phyloP scores from a whole-genome alignment of 331 rosid species.

The Spiraea crenata region DNA sequence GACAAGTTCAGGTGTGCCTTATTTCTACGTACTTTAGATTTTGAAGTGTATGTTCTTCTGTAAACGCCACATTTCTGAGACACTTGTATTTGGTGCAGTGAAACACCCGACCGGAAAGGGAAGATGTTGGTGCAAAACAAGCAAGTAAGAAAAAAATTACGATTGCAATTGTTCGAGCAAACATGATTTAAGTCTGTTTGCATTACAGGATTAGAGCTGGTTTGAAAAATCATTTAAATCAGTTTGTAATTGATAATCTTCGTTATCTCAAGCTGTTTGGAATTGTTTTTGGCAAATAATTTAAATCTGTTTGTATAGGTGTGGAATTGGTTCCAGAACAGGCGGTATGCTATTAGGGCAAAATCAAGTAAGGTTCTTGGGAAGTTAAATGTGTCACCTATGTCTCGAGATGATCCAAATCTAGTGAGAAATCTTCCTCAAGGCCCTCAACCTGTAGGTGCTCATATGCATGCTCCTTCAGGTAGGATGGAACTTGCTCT shows the following conservation, averaged over 20 bases:
- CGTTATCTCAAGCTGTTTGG: constrained; percentile 5
- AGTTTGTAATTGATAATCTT: constrained; percentile 32
- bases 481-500: constrained; percentile 41
- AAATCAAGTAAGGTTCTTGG: constrained; percentile 79
- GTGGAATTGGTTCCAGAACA: constrained; percentile 99
- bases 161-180: neutral
- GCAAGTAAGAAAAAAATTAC: constrained; percentile 58
- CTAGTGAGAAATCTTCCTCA: constrained; percentile 65
- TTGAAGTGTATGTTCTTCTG: neutral
- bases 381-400: constrained; percentile 76
- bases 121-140: constrained; percentile 92
- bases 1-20: constrained; percentile 84
- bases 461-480: constrained; percentile 62
- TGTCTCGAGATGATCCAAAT: constrained; percentile 66
- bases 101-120: constrained; percentile 78
- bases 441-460: constrained; percentile 62
- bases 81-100: constrained; percentile 45
- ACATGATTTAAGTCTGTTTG: constrained; percentile 25
- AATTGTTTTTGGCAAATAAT: constrained; percentile 6
- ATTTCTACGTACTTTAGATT: constrained; percentile 10
- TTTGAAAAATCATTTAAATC: constrained; percentile 49
- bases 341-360: constrained; percentile 91
- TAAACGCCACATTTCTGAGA: constrained; percentile 17
- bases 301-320: constrained; percentile 50
- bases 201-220: constrained; percentile 87